Conservation (phyloP, 2,329 filamentous ascomycete species). For the Penicillium sp. region DNA sequence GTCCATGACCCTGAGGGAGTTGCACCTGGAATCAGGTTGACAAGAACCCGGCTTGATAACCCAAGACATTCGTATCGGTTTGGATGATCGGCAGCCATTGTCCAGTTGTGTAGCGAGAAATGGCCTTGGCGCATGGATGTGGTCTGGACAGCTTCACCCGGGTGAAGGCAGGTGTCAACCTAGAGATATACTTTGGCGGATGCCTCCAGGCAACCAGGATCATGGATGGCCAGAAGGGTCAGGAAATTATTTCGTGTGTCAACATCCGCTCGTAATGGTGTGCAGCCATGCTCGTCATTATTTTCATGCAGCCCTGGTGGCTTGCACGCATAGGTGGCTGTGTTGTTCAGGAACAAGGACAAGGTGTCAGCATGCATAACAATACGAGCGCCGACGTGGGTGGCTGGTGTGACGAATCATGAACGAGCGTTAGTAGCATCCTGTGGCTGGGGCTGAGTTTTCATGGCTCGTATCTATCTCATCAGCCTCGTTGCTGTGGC, state of each 20-base stretch:
- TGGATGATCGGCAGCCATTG: neutral
- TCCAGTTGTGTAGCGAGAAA: neutral
- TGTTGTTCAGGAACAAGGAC: neutral
- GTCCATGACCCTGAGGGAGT: neutral
- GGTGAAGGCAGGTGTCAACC: neutral
- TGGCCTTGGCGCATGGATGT: neutral
- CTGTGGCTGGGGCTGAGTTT: constrained; percentile 19
- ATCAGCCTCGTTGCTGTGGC: constrained; percentile 12
- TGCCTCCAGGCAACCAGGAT: neutral
- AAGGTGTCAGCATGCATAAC: neutral
- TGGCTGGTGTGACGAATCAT: constrained; percentile 21
- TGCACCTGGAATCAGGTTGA: neutral
- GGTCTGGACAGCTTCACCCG: neutral
- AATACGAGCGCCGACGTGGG: constrained; percentile 2
- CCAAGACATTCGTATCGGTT: neutral
- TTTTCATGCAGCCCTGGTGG: neutral
- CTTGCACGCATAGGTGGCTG: neutral
- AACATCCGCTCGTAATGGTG: neutral
- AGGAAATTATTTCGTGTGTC: neutral
- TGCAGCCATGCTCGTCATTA: constrained; percentile 2
- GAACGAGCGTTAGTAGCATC: neutral
- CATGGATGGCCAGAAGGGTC: neutral
- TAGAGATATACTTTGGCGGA: neutral
- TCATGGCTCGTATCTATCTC: neutral
- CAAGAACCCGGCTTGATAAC: neutral